Percentiles rank a stretch among this genome's conserved stretches.
Conservation (phyloP, 2,329 filamentous ascomycete species). For the Trichoderma hamatum region DNA sequence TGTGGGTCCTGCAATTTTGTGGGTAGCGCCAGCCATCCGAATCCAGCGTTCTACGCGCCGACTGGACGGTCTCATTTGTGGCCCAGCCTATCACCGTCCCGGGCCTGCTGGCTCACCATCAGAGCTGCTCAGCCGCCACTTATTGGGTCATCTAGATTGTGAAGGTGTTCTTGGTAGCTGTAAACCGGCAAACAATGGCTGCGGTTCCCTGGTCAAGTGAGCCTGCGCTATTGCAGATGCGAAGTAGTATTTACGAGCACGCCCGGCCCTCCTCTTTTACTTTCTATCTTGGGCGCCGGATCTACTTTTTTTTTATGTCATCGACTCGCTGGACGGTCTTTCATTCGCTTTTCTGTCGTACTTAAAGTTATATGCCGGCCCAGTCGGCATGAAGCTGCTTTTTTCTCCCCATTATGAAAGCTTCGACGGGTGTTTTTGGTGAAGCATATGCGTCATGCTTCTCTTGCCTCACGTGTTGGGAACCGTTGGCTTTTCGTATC, state of each 20-base stretch:
- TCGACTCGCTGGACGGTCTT: constrained; percentile 34
- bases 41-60: constrained; percentile 41
- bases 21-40: constrained; percentile 44
- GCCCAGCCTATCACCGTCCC: constrained; percentile 39
- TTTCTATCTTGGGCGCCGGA: constrained; percentile 26
- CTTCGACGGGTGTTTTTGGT: constrained; percentile 47
- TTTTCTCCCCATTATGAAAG: constrained; percentile 43
- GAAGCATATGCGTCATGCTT: constrained; percentile 52
- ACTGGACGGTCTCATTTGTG: constrained; percentile 38
- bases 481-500: constrained; percentile 43
- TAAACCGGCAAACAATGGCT: constrained; percentile 28
- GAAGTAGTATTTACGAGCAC: constrained; percentile 26
- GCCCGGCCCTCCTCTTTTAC: constrained; percentile 28
- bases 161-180: constrained; percentile 22
- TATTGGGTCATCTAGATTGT: constrained; percentile 26
- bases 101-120: constrained; percentile 32
- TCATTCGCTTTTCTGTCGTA: constrained; percentile 28
- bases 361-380: constrained; percentile 26
- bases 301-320: constrained; percentile 25
- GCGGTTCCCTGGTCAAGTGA: constrained; percentile 28
- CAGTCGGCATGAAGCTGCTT: constrained; percentile 29
- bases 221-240: constrained; percentile 27
- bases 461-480: constrained; percentile 51
- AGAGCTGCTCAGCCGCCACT: constrained; percentile 31
- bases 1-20: constrained; percentile 42